Percentiles rank a stretch among this genome's conserved stretches.
Evolutionary conservation across 305 asterid species (phyloP).

Genomic region (Stenogyne calaminthoides): DNA sequence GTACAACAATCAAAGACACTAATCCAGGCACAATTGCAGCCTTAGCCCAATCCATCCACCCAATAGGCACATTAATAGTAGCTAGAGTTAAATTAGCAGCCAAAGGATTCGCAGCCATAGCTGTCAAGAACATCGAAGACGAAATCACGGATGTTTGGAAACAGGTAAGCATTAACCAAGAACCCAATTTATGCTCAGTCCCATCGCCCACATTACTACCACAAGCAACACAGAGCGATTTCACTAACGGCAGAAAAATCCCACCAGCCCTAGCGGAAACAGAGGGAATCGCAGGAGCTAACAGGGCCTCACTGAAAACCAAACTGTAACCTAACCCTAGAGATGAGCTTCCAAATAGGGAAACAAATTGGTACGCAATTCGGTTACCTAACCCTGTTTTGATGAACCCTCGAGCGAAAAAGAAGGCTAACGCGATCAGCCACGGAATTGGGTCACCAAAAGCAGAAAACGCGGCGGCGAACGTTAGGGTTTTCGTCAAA

Average conservation of each 20-base stretch:
- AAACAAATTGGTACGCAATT: constrained; percentile 88
- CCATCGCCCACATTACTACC: constrained; percentile 96
- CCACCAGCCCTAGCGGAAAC: constrained; percentile 98
- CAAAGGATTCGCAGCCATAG: constrained; percentile 98
- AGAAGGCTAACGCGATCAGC: constrained; percentile 91
- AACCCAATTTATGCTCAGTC: constrained; percentile 80
- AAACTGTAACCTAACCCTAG: constrained; percentile 90
- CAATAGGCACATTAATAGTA: constrained; percentile 71
- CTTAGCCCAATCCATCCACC: constrained; percentile 99
- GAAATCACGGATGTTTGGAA: constrained; percentile 94
- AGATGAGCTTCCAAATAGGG: constrained; percentile 84
- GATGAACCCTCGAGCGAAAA: constrained; percentile 93
- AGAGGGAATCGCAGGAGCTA: constrained; percentile 96
- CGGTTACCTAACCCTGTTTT: constrained; percentile 93
- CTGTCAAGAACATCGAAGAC: constrained; percentile 95
- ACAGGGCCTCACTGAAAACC: constrained; percentile 90
- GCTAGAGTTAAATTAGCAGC: constrained; percentile 78
- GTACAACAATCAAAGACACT: constrained; percentile 79
- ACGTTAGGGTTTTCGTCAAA: constrained; percentile 77
- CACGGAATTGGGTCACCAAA: constrained; percentile 98
- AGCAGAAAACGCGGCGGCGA: constrained; percentile 93
- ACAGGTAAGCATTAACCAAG: constrained; percentile 96
- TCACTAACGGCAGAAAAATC: constrained; percentile 84
- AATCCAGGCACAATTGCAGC: constrained; percentile 95
- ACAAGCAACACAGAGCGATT: constrained; percentile 87